phyloP scores from a whole-genome alignment of 2,329 filamentous ascomycete genomes.

The Fusarium miscanthi region DNA sequence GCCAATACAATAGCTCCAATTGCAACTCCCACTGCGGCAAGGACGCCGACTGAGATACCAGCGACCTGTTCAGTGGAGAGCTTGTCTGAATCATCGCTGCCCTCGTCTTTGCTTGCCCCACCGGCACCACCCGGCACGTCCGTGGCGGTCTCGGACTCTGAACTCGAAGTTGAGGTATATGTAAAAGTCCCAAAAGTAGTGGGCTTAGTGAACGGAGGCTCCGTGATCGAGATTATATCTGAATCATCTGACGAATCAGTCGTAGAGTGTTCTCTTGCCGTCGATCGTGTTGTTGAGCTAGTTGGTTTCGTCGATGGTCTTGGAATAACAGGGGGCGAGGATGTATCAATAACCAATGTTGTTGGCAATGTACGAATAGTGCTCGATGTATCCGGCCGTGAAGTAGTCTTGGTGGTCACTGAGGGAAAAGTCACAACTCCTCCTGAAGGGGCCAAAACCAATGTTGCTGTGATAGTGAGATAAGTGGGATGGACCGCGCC shows the following conservation, averaged over 20 bases:
- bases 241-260: conserved; percentile 3
- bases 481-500: conserved; percentile 68
- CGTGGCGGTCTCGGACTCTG: conserved; percentile 31
- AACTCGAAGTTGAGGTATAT: conserved; percentile 17
- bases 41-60: conserved; percentile 67
- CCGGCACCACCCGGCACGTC: conserved; percentile 25
- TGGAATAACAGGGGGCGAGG: conserved; percentile 34
- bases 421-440: conserved; percentile 48
- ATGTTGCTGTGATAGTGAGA: conserved; percentile 66
- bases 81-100: conserved; percentile 18
- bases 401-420: conserved; percentile 21
- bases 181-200: conserved; percentile 16
- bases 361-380: conserved; percentile 41
- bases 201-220: conserved; percentile 14
- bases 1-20: conserved; percentile 60
- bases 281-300: conserved; percentile 5
- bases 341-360: conserved; percentile 46
- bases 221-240: conserved; percentile 22
- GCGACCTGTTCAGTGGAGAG: conserved; percentile 61
- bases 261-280: background rate
- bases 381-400: conserved; percentile 16
- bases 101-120: conserved; percentile 20
- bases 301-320: conserved; percentile 16
- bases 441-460: conserved; percentile 53
- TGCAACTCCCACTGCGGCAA: conserved; percentile 61